Evolutionary conservation across 208 protist species (phyloP).

Genomic region (Crithidia thermophila): DNA sequence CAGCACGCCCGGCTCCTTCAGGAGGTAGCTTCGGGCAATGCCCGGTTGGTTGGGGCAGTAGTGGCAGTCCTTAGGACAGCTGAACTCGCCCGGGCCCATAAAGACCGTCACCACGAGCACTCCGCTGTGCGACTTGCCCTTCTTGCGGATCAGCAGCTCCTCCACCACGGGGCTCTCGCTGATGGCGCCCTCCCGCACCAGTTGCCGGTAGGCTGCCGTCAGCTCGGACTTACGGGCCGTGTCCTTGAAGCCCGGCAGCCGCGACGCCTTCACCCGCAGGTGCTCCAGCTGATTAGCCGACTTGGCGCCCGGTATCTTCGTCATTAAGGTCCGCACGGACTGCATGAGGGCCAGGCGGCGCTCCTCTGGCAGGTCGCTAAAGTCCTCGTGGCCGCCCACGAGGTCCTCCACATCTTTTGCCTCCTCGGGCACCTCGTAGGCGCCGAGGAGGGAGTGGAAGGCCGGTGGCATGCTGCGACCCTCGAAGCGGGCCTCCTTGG

Average conservation of each 20-base stretch:
- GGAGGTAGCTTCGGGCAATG: conserved; percentile 89
- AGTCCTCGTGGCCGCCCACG: conserved; percentile 75
- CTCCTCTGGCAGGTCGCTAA: conserved; percentile 65
- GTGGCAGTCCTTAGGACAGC: conserved; percentile 93
- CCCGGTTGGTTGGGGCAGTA: conserved; percentile 95
- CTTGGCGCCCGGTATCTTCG: conserved; percentile 27
- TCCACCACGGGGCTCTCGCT: conserved; percentile 47
- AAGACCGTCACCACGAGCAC: conserved; percentile 95
- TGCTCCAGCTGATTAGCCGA: conserved; percentile 67
- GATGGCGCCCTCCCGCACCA: conserved; percentile 71
- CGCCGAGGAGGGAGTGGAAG: conserved; percentile 59
- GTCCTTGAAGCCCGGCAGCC: conserved; percentile 81
- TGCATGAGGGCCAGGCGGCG: conserved; percentile 69
- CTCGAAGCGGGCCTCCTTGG: conserved; percentile 71
- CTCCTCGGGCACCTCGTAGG: conserved; percentile 71
- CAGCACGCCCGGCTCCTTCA: conserved; percentile 92
- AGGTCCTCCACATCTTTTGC: conserved; percentile 86
- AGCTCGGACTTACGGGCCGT: conserved; percentile 90
- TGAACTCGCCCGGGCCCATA: conserved; percentile 91
- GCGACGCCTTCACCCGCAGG: conserved; percentile 74
- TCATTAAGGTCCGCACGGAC: conserved; percentile 61
- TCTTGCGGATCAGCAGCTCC: conserved; percentile 84
- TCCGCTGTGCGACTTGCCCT: conserved; percentile 86
- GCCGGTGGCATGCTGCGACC: conserved; percentile 58
- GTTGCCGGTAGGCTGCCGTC: conserved; percentile 81